phyloP scores from a whole-genome alignment of 139 green algal species.

The Chlamydomonas schloesseri region DNA sequence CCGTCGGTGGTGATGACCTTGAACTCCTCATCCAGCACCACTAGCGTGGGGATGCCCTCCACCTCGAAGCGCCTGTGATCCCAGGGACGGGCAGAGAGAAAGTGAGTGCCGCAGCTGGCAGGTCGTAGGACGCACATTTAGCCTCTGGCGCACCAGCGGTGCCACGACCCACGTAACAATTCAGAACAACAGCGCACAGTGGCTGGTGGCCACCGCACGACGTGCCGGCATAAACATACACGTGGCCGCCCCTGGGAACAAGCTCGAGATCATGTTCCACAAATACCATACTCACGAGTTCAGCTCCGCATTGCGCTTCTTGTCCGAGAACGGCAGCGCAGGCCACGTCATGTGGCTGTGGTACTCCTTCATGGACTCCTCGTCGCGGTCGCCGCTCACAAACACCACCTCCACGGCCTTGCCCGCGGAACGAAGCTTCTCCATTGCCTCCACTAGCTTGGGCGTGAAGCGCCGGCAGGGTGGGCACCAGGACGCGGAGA shows the following conservation, averaged over 20 bases:
- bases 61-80: conserved; percentile 16
- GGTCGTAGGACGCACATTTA: no score
- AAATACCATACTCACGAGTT: background rate
- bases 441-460: conserved; percentile 27
- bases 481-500: conserved; percentile 42
- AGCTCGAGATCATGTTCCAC: no score
- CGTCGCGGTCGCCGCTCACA: conserved; percentile 26
- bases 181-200: no score
- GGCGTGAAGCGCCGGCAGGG: conserved; percentile 50
- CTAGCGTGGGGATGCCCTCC: conserved; percentile 41
- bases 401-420: conserved; percentile 42
- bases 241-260: no score
- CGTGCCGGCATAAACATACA: no score
- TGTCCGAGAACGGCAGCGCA: conserved; percentile 6
- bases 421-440: background rate
- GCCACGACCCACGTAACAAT: no score
- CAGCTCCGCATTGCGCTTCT: background rate
- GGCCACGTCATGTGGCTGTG: conserved; percentile 48
- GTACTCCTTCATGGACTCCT: conserved; percentile 3
- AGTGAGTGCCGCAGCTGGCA: no score
- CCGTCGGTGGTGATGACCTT: conserved; percentile 39
- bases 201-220: no score
- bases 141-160: no score
- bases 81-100: background rate
- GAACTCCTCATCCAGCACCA: conserved; percentile 16